Evolutionary conservation across 192 early-diverging fungal genomes (phyloP).

Genomic region (Dissophora globulifera): DNA sequence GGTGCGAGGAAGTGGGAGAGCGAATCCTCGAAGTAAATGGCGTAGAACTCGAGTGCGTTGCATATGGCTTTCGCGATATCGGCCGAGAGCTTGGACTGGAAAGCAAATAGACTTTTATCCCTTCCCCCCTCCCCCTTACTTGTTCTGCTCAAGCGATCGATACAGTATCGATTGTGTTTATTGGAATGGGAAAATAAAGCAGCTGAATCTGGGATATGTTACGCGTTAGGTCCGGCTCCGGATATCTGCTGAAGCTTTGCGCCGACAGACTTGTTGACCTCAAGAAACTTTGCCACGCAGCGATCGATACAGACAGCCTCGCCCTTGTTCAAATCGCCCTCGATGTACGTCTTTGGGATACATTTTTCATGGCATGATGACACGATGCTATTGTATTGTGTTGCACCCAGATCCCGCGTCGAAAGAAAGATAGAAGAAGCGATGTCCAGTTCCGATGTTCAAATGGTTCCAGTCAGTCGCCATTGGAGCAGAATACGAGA

Average conservation of each 20-base stretch:
- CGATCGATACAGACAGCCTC: constrained; percentile 92
- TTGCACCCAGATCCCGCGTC: neutral
- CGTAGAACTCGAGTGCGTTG: constrained; percentile 25
- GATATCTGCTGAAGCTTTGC: constrained; percentile 75
- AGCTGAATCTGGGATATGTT: no score
- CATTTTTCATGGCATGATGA: constrained; percentile 89
- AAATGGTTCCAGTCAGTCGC: neutral
- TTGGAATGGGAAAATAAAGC: no score
- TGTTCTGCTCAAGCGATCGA: neutral
- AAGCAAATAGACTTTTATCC: neutral
- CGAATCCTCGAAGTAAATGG: constrained; percentile 33
- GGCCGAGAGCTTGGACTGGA: constrained; percentile 18
- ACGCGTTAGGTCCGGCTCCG: constrained; percentile 46
- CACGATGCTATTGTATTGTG: constrained; percentile 60
- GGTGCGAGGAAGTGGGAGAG: constrained; percentile 22
- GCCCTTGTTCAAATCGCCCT: constrained; percentile 88
- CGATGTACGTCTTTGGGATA: constrained; percentile 81
- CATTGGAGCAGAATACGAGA: neutral
- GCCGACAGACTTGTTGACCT: constrained; percentile 78
- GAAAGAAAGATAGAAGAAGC: neutral
- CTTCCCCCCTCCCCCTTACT: neutral
- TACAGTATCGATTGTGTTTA: neutral
- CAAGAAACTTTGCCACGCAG: constrained; percentile 89
- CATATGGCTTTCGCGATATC: constrained; percentile 28
- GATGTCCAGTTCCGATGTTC: neutral